Evolutionary conservation across 495 filamentous ascomycete species (phyloP).

Genomic region (Neurospora terricola): DNA sequence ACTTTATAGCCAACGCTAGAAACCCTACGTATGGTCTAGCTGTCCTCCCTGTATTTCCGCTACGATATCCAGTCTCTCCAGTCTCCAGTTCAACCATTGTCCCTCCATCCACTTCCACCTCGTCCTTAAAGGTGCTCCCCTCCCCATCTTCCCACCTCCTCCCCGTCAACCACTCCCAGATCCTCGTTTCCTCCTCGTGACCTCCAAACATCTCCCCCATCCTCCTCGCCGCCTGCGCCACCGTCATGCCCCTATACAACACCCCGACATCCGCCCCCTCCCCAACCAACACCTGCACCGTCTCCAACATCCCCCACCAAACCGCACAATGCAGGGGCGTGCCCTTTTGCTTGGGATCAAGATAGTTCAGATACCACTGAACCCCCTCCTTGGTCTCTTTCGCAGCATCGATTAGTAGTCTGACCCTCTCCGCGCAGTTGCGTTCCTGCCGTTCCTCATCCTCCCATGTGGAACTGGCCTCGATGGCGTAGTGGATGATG

Average conservation of each 20-base stretch:
- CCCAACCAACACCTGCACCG: not conserved
- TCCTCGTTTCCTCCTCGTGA: not conserved
- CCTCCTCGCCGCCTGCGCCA: not conserved
- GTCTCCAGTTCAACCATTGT: not conserved
- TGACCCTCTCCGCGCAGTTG: not conserved
- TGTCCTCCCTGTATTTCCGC: not conserved
- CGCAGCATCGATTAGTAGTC: not conserved
- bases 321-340: not conserved
- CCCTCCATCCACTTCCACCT: not conserved
- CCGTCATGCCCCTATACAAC: not conserved
- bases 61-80: not conserved
- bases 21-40: too few relatives aligned
- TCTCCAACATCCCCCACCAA: not conserved
- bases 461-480: not conserved
- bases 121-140: not conserved
- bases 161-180: not conserved
- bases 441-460: not conserved
- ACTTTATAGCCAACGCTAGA: too few relatives aligned
- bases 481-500: not conserved
- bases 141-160: not conserved
- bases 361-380: not conserved
- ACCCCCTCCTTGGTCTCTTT: fast-evolving
- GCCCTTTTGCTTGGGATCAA: not conserved
- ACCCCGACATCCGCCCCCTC: not conserved
- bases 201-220: not conserved